Conservation (phyloP, 2,329 filamentous ascomycete genomes). For the Fusarium sp. region DNA sequence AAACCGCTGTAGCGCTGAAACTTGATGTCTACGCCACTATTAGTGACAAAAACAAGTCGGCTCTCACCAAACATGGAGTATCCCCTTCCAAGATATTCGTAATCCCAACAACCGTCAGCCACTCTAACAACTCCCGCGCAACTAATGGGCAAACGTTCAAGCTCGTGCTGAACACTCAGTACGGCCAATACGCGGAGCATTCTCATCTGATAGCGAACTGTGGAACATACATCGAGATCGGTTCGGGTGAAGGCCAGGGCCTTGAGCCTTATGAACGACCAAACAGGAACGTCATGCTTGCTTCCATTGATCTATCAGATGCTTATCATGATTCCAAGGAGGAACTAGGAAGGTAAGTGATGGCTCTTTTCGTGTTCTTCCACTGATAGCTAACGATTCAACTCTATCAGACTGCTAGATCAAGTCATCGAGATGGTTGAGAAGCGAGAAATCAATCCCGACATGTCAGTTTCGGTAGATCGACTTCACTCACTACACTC, state of each 20-base stretch:
- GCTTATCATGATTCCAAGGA: slow-evolving; percentile 35
- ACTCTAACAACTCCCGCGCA: slow-evolving; percentile 20
- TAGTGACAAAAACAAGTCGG: slow-evolving; percentile 28
- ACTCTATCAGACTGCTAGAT: slow-evolving; percentile 20
- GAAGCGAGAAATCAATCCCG: slow-evolving; percentile 15
- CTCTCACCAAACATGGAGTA: slow-evolving; percentile 31
- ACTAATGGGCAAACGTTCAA: slow-evolving; percentile 28
- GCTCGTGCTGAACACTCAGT: slow-evolving; percentile 35
- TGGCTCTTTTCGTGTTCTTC: background rate
- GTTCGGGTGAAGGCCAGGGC: slow-evolving; percentile 7
- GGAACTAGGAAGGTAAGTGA: slow-evolving; percentile 37
- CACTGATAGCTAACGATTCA: slow-evolving; percentile 2
- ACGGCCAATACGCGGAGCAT: slow-evolving; percentile 35
- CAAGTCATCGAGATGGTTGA: slow-evolving; percentile 30
- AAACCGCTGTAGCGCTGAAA: slow-evolving; percentile 36
- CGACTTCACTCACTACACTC: slow-evolving; percentile 24
- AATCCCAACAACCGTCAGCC: slow-evolving; percentile 7
- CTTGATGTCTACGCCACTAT: slow-evolving; percentile 37
- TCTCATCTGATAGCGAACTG: slow-evolving; percentile 38
- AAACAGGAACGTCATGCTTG: slow-evolving; percentile 43
- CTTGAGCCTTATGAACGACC: slow-evolving; percentile 18
- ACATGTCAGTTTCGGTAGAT: slow-evolving; percentile 19
- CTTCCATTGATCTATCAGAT: slow-evolving; percentile 40
- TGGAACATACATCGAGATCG: slow-evolving; percentile 39
- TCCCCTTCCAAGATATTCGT: slow-evolving; percentile 30